phyloP scores from a whole-genome alignment of 345 rosid genomes.

The Salix viminalis region DNA sequence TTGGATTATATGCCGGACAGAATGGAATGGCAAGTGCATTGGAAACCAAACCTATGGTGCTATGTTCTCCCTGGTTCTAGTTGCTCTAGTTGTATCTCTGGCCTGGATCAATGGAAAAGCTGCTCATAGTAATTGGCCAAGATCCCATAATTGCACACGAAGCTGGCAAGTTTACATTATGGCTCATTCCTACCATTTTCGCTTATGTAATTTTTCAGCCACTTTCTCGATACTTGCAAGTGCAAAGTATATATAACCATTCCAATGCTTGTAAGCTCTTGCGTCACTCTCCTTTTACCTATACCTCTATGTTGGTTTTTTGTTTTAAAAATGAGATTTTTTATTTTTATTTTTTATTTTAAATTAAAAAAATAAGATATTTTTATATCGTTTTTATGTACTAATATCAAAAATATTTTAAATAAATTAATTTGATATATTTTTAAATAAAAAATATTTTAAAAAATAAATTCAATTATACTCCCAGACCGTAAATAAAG shows the following conservation, averaged over 20 bases:
- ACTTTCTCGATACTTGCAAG: slow-evolving; percentile 12
- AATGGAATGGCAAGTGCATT: slow-evolving; percentile 18
- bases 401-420: too few relatives aligned
- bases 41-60: slow-evolving; percentile 17
- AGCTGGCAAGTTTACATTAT: slow-evolving; percentile 16
- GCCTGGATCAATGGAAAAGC: slow-evolving; percentile 20
- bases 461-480: too few relatives aligned
- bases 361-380: too few relatives aligned
- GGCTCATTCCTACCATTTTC: slow-evolving; percentile 20
- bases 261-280: slow-evolving; percentile 18
- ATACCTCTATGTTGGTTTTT: slow-evolving; percentile 24
- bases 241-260: slow-evolving; percentile 19
- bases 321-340: neutral
- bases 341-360: too few relatives aligned
- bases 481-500: neutral
- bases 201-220: slow-evolving; percentile 21
- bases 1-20: slow-evolving; percentile 2
- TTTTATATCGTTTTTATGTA: too few relatives aligned
- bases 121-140: slow-evolving; percentile 13
- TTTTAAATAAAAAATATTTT: too few relatives aligned
- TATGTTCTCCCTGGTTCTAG: slow-evolving; percentile 13
- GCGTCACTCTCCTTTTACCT: slow-evolving; percentile 13
- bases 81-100: slow-evolving; percentile 2
- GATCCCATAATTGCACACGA: slow-evolving; percentile 18
- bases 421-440: too few relatives aligned